A percentile compares a stretch with the other conserved stretches of the same genome.
Evolutionary conservation across 768 basidiomycete species (phyloP).

Genomic region (Asterophora lycoperdoides): DNA sequence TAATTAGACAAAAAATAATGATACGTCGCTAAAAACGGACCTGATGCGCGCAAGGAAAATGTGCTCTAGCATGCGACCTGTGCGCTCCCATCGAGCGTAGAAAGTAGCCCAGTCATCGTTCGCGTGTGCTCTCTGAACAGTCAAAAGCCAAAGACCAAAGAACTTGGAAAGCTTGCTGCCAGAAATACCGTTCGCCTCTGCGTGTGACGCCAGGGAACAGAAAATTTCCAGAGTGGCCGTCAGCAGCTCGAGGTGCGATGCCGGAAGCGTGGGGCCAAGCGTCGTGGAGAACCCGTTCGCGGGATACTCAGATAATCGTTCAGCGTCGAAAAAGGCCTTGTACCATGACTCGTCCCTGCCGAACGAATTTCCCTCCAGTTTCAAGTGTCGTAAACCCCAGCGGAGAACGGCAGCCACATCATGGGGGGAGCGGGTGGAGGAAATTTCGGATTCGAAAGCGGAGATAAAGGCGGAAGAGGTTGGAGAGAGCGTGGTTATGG

Average conservation of each 20-base stretch:
- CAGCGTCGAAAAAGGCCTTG: constrained; percentile 52
- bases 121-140: constrained; percentile 40
- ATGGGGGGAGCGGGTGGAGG: constrained; percentile 62
- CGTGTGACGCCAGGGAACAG: constrained; percentile 65
- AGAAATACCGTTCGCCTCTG: constrained; percentile 68
- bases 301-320: constrained; percentile 58
- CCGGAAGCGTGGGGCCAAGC: constrained; percentile 56
- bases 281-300: constrained; percentile 57
- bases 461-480: constrained; percentile 41
- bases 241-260: constrained; percentile 56
- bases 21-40: constrained; percentile 30
- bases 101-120: constrained; percentile 61
- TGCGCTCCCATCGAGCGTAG: constrained; percentile 71
- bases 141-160: constrained; percentile 70
- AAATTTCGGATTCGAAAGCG: constrained; percentile 62
- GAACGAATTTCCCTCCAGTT: constrained; percentile 55
- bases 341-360: constrained; percentile 71
- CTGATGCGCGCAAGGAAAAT: constrained; percentile 69
- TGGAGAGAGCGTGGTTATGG: constrained; percentile 48
- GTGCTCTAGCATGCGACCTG: constrained; percentile 72
- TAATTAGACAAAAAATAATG: constrained; percentile 1
- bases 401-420: constrained; percentile 78
- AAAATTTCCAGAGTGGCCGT: constrained; percentile 55
- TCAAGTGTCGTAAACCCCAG: constrained; percentile 75
- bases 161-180: constrained; percentile 75